Percentiles rank a stretch among this genome's conserved stretches.
phyloP scores from a whole-genome alignment of 2,329 filamentous ascomycete species.

The Aaosphaeria pasadenensis region DNA sequence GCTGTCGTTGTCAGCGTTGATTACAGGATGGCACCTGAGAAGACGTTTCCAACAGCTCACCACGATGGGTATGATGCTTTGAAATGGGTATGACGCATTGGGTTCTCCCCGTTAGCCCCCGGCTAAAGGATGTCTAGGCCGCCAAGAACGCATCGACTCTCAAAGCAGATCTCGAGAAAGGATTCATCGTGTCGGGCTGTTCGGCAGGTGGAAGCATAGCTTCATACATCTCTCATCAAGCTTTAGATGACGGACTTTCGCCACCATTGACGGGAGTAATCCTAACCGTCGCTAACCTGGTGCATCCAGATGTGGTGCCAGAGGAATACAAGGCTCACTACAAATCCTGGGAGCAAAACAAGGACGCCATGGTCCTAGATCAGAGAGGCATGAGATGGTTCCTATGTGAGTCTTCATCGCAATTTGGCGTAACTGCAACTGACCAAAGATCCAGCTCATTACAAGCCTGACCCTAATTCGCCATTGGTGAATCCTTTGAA shows the following conservation, averaged over 20 bases:
- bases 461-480: slow-evolving; percentile 29
- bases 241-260: slow-evolving; percentile 10
- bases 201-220: slow-evolving; percentile 16
- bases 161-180: slow-evolving; percentile 8
- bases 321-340: slow-evolving; percentile 11
- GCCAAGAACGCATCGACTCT: slow-evolving; percentile 8
- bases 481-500: slow-evolving; percentile 20
- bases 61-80: slow-evolving; percentile 7
- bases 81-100: slow-evolving; percentile 10
- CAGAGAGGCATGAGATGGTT: slow-evolving; percentile 7
- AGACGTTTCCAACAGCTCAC: slow-evolving; percentile 7
- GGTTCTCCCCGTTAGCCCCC: neutral
- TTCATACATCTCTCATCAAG: slow-evolving; percentile 11
- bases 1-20: slow-evolving; percentile 8
- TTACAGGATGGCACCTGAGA: slow-evolving; percentile 10
- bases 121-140: slow-evolving; percentile 2
- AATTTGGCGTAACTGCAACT: neutral
- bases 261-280: slow-evolving; percentile 14
- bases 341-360: slow-evolving; percentile 12
- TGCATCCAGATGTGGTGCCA: slow-evolving; percentile 11
- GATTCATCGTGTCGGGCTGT: slow-evolving; percentile 13
- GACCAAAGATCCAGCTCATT: slow-evolving; percentile 12
- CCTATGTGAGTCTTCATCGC: slow-evolving; percentile 5
- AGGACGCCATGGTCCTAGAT: slow-evolving; percentile 12
- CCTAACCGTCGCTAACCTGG: slow-evolving; percentile 7